These are phyloP conservation scores for Ogataea pini DNA, from an alignment of 805 yeast species.

Conservation along the genomic window DNA sequence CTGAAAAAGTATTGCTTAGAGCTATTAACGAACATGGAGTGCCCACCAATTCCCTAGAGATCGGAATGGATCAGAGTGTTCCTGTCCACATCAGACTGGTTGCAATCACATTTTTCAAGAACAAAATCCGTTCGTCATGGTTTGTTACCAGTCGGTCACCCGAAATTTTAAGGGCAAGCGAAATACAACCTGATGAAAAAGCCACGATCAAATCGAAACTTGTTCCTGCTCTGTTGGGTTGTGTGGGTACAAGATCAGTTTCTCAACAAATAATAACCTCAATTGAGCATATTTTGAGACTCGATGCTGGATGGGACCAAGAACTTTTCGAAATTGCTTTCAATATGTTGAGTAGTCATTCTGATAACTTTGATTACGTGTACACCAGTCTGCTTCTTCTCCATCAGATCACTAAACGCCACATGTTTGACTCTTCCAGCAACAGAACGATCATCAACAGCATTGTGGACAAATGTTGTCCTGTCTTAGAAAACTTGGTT, in stretches of 20 bases:
- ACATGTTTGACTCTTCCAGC: conserved; percentile 65
- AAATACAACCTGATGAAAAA: conserved; percentile 53
- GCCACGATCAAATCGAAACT: conserved; percentile 63
- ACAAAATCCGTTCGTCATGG: conserved; percentile 71
- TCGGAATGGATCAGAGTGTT: conserved; percentile 40
- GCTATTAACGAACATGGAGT: conserved; percentile 48
- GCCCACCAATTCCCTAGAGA: conserved; percentile 45
- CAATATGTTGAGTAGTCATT: conserved; percentile 42
- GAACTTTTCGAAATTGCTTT: conserved; percentile 48
- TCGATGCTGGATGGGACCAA: conserved; percentile 52
- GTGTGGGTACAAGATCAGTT: conserved; percentile 43
- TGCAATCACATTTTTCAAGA: conserved; percentile 82
- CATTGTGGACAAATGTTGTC: conserved; percentile 59
- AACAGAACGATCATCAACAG: conserved; percentile 51
- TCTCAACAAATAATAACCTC: conserved; percentile 60
- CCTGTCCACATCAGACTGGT: conserved; percentile 59
- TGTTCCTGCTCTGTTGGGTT: conserved; percentile 53
- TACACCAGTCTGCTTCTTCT: conserved; percentile 72
- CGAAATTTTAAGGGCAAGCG: conserved; percentile 22
- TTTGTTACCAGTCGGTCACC: conserved; percentile 31
- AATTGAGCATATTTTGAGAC: conserved; percentile 51
- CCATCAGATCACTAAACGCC: conserved; percentile 66
- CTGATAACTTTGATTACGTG: conserved; percentile 43
- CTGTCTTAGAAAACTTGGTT: conserved; percentile 62
- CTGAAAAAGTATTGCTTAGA: conserved; percentile 44